Conservation (phyloP, 352 stramenopile genomes). For the Phytophthora tubulina region DNA sequence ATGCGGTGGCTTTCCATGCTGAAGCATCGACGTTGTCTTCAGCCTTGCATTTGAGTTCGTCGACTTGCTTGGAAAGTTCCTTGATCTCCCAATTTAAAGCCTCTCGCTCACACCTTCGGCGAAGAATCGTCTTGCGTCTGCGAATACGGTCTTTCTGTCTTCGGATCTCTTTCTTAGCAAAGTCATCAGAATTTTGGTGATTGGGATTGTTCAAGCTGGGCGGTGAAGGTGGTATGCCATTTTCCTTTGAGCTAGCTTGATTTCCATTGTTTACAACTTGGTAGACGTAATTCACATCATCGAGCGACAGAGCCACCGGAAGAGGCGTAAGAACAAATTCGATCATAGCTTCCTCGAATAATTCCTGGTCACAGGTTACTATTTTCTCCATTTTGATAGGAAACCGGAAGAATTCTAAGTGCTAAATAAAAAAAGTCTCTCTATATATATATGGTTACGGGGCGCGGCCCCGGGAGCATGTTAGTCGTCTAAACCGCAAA, state of each 20-base stretch:
- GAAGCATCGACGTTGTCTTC: background rate
- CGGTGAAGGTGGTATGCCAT: background rate
- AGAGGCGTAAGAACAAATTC: background rate
- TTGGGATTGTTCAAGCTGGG: background rate
- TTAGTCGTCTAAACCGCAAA: too few relatives aligned
- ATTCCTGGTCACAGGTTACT: background rate
- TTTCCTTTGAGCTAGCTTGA: background rate
- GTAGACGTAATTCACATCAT: background rate
- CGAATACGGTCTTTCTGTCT: slow-evolving; percentile 26
- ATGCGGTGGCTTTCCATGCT: background rate
- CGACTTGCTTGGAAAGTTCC: slow-evolving; percentile 8
- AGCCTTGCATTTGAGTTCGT: background rate
- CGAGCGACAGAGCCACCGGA: background rate
- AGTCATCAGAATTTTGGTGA: background rate
- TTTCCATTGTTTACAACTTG: background rate
- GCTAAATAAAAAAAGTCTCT: too few relatives aligned
- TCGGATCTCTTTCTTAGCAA: slow-evolving; percentile 4
- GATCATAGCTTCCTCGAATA: background rate
- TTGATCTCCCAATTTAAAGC: slow-evolving; percentile 6
- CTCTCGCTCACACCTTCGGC: slow-evolving; percentile 17
- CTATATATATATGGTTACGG: too few relatives aligned
- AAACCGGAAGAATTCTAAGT: too few relatives aligned
- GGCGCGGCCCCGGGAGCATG: too few relatives aligned
- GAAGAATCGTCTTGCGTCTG: background rate
- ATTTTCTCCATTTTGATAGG: background rate